phyloP scores from a whole-genome alignment of 495 filamentous ascomycete species.

The Penicillium antarcticum region DNA sequence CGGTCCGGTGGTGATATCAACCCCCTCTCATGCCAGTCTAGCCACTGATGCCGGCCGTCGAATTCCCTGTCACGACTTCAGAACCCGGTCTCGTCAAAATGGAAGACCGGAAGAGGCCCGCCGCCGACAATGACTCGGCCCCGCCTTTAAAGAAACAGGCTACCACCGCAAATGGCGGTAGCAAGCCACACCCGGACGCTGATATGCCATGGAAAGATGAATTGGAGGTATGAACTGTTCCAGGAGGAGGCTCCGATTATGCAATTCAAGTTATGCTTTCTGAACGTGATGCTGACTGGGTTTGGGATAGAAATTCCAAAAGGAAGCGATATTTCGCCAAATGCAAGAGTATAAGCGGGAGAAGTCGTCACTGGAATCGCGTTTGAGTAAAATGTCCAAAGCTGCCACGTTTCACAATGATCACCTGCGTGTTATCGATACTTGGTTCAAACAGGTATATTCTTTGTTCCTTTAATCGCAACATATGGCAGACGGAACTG shows the following conservation, averaged over 20 bases:
- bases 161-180: conserved; percentile 66
- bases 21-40: conserved; percentile 37
- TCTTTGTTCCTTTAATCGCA: background rate
- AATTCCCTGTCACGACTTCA: conserved; percentile 66
- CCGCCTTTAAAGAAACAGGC: conserved; percentile 86
- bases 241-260: background rate
- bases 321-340: conserved; percentile 94
- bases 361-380: conserved; percentile 69
- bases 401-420: conserved; percentile 79
- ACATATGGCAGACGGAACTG: conserved; percentile 2
- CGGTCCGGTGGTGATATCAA: conserved; percentile 40
- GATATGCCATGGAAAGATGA: conserved; percentile 85
- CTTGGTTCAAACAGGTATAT: conserved; percentile 79
- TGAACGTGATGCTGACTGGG: conserved; percentile 9
- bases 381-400: conserved; percentile 72
- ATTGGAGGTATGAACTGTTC: conserved; percentile 63
- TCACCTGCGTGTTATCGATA: conserved; percentile 82
- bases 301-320: conserved; percentile 76
- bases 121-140: conserved; percentile 72
- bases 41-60: conserved; percentile 78
- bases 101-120: conserved; percentile 95
- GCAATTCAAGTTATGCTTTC: background rate
- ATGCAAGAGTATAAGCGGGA: conserved; percentile 97
- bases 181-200: conserved; percentile 68
- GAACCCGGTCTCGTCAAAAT: conserved; percentile 78